These are phyloP conservation scores for Colletotrichum sansevieriae DNA, from an alignment of 2,329 filamentous ascomycete genomes.

Conservation along the genomic window DNA sequence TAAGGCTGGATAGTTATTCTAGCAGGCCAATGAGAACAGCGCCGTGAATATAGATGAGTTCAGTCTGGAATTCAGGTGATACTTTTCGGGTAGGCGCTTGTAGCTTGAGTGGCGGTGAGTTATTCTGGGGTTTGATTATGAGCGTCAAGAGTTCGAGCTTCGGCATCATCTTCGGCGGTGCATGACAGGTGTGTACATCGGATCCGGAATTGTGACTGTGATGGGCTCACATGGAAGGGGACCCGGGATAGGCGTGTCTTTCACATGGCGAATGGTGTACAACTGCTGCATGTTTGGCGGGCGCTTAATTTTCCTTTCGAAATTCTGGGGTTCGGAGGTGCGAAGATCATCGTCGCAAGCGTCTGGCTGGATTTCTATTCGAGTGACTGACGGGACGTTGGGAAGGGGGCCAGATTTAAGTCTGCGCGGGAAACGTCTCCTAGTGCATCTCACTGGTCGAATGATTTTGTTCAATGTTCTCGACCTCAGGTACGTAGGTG, in stretches of 20 bases:
- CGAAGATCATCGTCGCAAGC: slow-evolving; percentile 1
- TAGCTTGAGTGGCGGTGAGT: no score
- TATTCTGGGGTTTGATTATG: no score
- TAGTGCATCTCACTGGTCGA: no score
- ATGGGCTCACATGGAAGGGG: neutral
- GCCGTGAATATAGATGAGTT: neutral
- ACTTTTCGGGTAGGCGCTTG: no score
- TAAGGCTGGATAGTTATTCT: slow-evolving; percentile 4
- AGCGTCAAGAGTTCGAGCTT: no score
- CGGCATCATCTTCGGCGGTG: no score
- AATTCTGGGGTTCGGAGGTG: neutral
- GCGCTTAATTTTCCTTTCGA: neutral
- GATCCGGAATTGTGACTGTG: neutral
- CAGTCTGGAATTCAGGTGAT: neutral
- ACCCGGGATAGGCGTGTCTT: neutral
- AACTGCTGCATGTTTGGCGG: neutral
- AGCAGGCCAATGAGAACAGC: neutral
- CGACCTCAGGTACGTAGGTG: neutral
- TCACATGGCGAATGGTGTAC: neutral
- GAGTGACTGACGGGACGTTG: neutral
- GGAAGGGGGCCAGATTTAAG: no score
- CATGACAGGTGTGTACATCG: neutral
- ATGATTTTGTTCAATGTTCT: neutral
- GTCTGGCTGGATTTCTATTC: neutral
- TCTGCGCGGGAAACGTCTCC: neutral